Conservation (phyloP, 2,329 filamentous ascomycete genomes). For the Trichoderma breve region DNA sequence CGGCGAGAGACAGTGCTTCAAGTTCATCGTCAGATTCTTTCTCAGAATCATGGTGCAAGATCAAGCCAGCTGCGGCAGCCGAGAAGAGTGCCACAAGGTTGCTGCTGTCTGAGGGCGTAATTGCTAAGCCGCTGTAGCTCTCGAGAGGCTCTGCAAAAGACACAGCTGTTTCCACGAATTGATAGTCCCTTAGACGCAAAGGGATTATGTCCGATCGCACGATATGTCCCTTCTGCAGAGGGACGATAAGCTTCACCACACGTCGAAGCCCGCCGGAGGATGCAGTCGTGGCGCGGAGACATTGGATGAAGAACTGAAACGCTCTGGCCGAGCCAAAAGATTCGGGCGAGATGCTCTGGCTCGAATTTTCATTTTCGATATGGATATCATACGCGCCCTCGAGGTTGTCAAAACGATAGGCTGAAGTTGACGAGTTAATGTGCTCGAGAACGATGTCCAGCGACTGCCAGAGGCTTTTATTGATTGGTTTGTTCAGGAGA, state of each 20-base stretch:
- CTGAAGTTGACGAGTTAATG: not conserved
- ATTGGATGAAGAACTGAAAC: not conserved
- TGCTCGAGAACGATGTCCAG: not conserved
- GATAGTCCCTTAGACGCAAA: not conserved
- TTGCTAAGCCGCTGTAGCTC: not conserved
- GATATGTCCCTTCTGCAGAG: not conserved
- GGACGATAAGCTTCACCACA: not conserved
- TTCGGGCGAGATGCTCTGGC: not conserved
- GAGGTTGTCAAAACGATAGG: not conserved
- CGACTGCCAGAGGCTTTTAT: not conserved
- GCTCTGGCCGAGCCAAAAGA: not conserved
- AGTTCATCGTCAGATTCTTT: not conserved
- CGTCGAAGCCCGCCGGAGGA: not conserved
- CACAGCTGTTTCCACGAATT: not conserved
- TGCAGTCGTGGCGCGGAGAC: not conserved
- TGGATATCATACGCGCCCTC: not conserved
- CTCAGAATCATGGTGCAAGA: not conserved
- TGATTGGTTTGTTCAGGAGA: not conserved
- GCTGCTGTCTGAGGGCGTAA: not conserved
- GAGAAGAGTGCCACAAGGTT: not conserved
- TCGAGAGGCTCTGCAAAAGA: not conserved
- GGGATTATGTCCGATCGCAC: not conserved
- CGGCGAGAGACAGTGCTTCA: not conserved
- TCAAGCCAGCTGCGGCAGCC: not conserved
- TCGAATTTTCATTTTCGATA: not conserved